phyloP scores from a whole-genome alignment of 2,329 filamentous ascomycete genomes.

The Ilyonectria mors-panacis region DNA sequence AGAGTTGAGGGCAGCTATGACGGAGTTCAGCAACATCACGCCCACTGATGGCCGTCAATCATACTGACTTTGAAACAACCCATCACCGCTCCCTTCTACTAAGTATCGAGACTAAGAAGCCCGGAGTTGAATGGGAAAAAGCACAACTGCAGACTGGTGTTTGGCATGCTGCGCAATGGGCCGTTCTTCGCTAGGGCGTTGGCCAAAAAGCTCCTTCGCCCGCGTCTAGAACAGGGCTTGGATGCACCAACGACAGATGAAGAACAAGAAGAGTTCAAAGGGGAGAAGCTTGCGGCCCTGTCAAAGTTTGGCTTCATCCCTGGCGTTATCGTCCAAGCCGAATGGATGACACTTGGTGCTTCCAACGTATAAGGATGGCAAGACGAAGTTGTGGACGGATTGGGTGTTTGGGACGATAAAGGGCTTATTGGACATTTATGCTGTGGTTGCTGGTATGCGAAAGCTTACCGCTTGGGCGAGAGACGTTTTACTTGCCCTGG shows the following conservation, averaged over 20 bases:
- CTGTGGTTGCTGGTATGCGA: neutral
- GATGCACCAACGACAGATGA: neutral
- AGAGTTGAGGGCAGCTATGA: neutral
- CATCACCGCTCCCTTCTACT: constrained; percentile 5
- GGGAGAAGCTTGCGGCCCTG: neutral
- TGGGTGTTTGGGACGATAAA: neutral
- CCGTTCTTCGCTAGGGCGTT: constrained; percentile 4
- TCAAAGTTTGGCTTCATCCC: neutral
- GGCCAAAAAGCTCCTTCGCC: constrained; percentile 1
- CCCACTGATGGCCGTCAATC: neutral
- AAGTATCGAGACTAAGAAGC: constrained; percentile 26
- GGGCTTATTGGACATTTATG: neutral
- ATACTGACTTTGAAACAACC: constrained; percentile 24
- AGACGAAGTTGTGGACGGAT: neutral
- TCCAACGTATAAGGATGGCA: neutral
- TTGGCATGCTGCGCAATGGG: constrained; percentile 24
- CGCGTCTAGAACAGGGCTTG: too few species aligned
- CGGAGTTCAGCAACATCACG: neutral
- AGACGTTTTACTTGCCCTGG: too few species aligned
- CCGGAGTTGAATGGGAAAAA: neutral
- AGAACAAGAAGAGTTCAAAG: neutral
- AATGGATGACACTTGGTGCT: neutral
- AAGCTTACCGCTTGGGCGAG: too few species aligned
- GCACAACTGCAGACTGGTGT: constrained; percentile 17
- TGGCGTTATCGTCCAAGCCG: neutral